Percentiles rank a stretch among this genome's conserved stretches.
Evolutionary conservation across 2,329 filamentous ascomycete genomes (phyloP).

Genomic region (Colletotrichum caudatum): DNA sequence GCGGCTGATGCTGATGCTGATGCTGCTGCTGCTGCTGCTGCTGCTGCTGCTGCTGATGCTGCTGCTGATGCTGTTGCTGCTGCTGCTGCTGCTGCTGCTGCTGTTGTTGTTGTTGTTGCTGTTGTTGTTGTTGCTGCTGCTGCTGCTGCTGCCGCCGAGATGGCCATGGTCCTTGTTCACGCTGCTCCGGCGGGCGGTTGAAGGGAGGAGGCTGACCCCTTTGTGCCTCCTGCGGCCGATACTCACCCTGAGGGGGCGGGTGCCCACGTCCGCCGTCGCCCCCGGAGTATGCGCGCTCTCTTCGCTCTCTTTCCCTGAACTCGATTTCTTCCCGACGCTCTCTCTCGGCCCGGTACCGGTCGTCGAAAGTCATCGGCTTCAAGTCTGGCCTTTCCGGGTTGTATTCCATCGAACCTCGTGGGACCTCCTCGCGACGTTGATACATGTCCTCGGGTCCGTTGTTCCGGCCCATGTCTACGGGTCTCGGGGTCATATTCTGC

Average conservation of each 20-base stretch:
- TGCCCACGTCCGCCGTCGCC: slow-evolving; percentile 60
- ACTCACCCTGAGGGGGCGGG: slow-evolving; percentile 59
- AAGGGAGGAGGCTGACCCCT: slow-evolving; percentile 55
- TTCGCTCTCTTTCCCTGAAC: slow-evolving; percentile 56
- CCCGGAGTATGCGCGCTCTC: slow-evolving; percentile 63
- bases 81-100: background rate
- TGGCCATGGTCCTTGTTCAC: slow-evolving; percentile 50
- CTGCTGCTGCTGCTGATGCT: slow-evolving; percentile 46
- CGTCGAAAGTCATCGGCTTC: slow-evolving; percentile 62
- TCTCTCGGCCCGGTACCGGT: slow-evolving; percentile 63
- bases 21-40: slow-evolving; percentile 54
- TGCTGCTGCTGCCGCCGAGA: slow-evolving; percentile 47
- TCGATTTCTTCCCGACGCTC: slow-evolving; percentile 61
- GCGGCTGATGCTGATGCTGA: slow-evolving; percentile 48
- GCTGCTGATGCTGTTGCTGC: slow-evolving; percentile 49
- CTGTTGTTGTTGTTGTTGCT: slow-evolving; percentile 33
- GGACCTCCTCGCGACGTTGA: slow-evolving; percentile 61
- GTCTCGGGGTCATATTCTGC: slow-evolving; percentile 57
- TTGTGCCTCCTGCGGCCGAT: slow-evolving; percentile 54
- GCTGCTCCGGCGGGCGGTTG: slow-evolving; percentile 56
- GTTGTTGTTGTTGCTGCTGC: slow-evolving; percentile 46
- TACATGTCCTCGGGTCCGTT: slow-evolving; percentile 59
- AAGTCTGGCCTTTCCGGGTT: slow-evolving; percentile 63
- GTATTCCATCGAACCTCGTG: slow-evolving; percentile 58
- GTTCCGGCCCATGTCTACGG: slow-evolving; percentile 60